Evolutionary conservation across 768 basidiomycete genomes (phyloP).

Genomic region (Suillus lakei): DNA sequence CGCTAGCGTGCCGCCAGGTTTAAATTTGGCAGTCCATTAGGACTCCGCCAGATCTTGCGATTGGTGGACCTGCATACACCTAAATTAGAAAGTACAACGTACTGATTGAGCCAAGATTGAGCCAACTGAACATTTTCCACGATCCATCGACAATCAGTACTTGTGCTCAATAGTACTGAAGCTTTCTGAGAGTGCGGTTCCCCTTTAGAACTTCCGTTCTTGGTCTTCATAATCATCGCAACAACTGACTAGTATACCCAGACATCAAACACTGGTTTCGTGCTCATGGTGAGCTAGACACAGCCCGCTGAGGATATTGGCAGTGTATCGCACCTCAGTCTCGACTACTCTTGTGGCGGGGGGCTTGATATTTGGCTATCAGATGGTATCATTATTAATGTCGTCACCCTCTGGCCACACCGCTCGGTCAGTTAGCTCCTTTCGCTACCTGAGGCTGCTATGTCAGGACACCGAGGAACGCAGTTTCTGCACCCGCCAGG

Average conservation of each 20-base stretch:
- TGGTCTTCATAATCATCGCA: background rate
- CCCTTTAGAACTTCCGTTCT: background rate
- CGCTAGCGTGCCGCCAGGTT: background rate
- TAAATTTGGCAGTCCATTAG: background rate
- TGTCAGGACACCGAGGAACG: background rate
- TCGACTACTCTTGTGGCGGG: background rate
- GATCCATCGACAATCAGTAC: background rate
- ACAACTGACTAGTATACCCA: background rate
- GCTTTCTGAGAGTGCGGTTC: background rate
- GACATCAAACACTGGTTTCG: conserved; percentile 1
- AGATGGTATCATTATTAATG: background rate
- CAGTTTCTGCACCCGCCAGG: background rate
- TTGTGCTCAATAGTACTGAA: background rate
- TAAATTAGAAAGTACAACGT: background rate
- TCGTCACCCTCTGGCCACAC: background rate
- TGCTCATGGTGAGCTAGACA: background rate
- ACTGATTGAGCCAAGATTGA: background rate
- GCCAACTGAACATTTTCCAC: background rate
- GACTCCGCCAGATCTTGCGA: background rate
- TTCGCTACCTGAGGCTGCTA: background rate
- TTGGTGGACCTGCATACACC: background rate
- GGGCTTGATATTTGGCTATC: too few relatives aligned
- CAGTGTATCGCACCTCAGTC: background rate
- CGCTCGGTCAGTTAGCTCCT: background rate
- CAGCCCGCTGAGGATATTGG: conserved; percentile 3